Evolutionary conservation across 176 grass and related monocot genomes (phyloP).

Genomic region (Oryza officinalis): DNA sequence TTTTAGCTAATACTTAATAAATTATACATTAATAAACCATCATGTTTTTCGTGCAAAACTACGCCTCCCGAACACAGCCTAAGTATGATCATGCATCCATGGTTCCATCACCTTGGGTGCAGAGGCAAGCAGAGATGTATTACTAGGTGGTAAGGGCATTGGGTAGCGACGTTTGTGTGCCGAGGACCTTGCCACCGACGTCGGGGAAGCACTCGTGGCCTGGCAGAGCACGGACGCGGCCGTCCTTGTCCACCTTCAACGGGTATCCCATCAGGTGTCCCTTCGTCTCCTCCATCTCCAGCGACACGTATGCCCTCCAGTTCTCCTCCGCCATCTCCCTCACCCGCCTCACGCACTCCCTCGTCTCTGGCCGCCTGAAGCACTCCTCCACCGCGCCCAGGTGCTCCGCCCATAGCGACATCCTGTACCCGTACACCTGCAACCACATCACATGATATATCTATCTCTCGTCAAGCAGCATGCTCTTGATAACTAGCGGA

Average conservation of each 20-base stretch:
- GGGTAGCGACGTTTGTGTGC: constrained; percentile 48
- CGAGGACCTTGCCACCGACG: constrained; percentile 60
- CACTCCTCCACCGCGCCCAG: constrained; percentile 44
- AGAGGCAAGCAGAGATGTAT: no score
- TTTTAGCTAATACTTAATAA: no score
- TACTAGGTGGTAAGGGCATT: constrained; percentile 13
- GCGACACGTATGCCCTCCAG: constrained; percentile 46
- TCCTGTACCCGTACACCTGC: constrained; percentile 70
- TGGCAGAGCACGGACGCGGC: constrained; percentile 33
- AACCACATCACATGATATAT: not conserved
- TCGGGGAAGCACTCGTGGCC: constrained; percentile 49
- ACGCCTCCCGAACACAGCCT: no score
- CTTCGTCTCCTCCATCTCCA: constrained; percentile 52
- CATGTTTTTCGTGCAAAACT: no score
- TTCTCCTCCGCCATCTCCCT: constrained; percentile 64
- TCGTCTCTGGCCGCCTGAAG: constrained; percentile 44
- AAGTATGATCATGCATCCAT: no score
- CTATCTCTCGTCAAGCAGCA: no score
- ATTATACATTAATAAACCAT: no score
- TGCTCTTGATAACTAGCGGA: no score
- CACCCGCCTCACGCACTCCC: constrained; percentile 56
- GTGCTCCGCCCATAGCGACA: constrained; percentile 76
- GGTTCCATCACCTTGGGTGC: no score
- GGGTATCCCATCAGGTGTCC: constrained; percentile 57
- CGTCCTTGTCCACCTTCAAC: constrained; percentile 41